Evolutionary conservation across 495 filamentous ascomycete species (phyloP).

Genomic region (Astrothelium macrocarpum): DNA sequence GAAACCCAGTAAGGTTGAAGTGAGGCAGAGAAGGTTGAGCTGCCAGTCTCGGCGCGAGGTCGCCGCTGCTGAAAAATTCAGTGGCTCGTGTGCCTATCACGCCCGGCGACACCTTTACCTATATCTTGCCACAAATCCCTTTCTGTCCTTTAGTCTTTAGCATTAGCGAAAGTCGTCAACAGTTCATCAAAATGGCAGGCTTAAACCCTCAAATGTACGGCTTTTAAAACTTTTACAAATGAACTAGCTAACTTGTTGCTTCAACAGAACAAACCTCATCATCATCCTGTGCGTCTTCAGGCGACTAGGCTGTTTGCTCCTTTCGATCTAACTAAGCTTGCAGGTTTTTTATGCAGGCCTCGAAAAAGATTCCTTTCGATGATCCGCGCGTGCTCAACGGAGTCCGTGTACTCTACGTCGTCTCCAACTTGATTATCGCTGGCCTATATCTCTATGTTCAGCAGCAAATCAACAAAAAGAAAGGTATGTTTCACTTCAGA

Average conservation of each 20-base stretch:
- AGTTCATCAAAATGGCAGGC: slow-evolving; percentile 8
- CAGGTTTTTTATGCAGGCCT: slow-evolving; percentile 86
- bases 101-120: not conserved
- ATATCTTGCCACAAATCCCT: not conserved
- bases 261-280: slow-evolving; percentile 25
- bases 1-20: not conserved
- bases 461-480: slow-evolving; percentile 78
- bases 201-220: slow-evolving; percentile 22
- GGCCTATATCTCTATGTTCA: slow-evolving; percentile 76
- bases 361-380: slow-evolving; percentile 93
- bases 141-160: not conserved
- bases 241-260: not conserved
- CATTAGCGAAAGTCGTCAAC: not conserved
- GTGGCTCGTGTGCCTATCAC: not conserved
- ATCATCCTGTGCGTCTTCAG: slow-evolving; percentile 23
- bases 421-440: slow-evolving; percentile 83
- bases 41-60: not conserved
- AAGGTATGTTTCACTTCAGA: slow-evolving; percentile 51
- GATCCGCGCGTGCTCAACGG: slow-evolving; percentile 75
- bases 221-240: not conserved
- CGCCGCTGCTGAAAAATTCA: not conserved
- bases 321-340: not conserved
- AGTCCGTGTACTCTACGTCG: slow-evolving; percentile 71
- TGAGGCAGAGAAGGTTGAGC: not conserved
- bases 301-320: not conserved